Base-by-base conservation (phyloP, 140 eudicot species). In the Ambrosia hybrid region DNA sequence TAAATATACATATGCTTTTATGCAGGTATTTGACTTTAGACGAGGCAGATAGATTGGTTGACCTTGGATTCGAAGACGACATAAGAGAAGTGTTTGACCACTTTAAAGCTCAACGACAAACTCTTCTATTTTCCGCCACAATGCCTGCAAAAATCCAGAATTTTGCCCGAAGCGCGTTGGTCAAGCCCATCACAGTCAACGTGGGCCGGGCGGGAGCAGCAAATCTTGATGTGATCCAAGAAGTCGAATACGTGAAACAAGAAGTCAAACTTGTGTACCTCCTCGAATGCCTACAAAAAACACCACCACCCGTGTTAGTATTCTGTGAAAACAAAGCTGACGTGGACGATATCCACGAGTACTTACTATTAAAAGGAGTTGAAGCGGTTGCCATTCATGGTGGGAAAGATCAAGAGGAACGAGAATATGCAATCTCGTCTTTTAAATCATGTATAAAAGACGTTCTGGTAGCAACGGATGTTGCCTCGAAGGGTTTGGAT, bases 151-250 rank as follows among this genome's bases (percentile, higher is more conserved):
- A 93, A 80, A 90, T 92, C 59, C 97, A 94, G 48, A 88, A 86
- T 10, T 94, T 94, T 12, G 96, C 99, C 0, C 69, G 85, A 68
- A 84, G 90, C 5, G 97, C 97, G 0, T 59, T 94, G 39, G 99
- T 94, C 48, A 90, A 91, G 83, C 97, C 97, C 45, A 85, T 94
- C 3, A 81, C 92, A 0, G 99, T 94, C 26, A 94, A 94, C 66
- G 96, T 94, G 1, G 99, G 99, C 8, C 75, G 96, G 52, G 99
- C 99, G 6, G 97, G 99, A 33, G 97, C 99, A 2, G 99, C 97
- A 57, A 94, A 90, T 80, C 96, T 93, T 9, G 99, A 93, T 5
- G 99, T 93, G n/a, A 88, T 93, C 68, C 97, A 93, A 80, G 97
- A 94, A 85, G 97, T 94, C 5, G 97, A 94, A 69, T 94, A 94